Base-by-base conservation (phyloP, 164 flowering plant species). In the Vitis riparia region DNA sequence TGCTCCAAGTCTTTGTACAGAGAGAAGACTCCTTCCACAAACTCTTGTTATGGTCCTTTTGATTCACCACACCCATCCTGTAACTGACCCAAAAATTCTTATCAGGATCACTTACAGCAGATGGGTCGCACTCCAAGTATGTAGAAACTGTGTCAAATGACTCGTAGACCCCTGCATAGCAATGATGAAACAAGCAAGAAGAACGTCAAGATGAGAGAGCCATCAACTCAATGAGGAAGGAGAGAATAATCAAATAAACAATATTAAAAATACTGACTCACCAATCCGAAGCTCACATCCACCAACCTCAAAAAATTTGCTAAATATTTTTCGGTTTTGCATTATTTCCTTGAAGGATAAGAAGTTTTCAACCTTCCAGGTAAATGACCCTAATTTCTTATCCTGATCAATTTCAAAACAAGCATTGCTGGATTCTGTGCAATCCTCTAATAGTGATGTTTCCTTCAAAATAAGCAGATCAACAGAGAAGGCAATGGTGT, bases 261-360 rank as follows among this genome's bases (percentile, higher is more conserved):
- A 52, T 14, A 72, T 52, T 37, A 57, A 51, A 67, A 53, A 69
- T 55, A 53, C 53, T 56, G 55, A 80, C 94, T 68, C 68, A 95
- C 99, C 99, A 82, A 95, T 91, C 47, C 99, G 93, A 73, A 95
- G 97, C 84, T 95, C 99, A 83, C 98, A 95, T 73, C 97, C 97
- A 66, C 98, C 99, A 75, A 94, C 93, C 79, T 93, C 91, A 83
- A 95, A 95, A 78, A 88, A 95, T 73, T 91, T 95, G 86, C 98
- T 95, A 76, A 95, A 95, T 55, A 95, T 91, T 78, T 95, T 95
- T 50, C 98, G 82, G 15, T 92, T 89, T 78, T 93, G 98, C 97
- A 95, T 90, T 76, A 95, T 93, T 73, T 95, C 99, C 79, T 93
- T 95, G 72, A 93, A 95, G 60, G 97, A 85, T 71, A 91, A 71